A percentile compares a stretch with the other conserved stretches of the same genome.
Conservation (phyloP, 2,329 filamentous ascomycete species). For the Aspergillus niger region DNA sequence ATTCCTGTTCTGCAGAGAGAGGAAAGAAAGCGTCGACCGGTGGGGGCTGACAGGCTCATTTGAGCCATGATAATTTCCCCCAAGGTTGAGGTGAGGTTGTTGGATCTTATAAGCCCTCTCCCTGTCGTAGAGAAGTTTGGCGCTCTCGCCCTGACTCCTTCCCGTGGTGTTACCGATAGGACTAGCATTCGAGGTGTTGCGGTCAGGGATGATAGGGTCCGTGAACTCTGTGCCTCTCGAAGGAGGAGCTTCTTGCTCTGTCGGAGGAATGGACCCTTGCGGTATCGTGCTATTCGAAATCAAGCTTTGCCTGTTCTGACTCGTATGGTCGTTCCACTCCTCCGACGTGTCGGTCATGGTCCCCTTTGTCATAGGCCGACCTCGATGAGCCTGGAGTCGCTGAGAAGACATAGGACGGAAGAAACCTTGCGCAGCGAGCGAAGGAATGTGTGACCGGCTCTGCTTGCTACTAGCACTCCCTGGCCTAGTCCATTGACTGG, state of each 20-base stretch:
- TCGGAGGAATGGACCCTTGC: constrained; percentile 37
- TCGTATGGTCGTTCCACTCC: constrained; percentile 48
- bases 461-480: constrained; percentile 64
- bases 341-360: constrained; percentile 40
- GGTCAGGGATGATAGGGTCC: constrained; percentile 70
- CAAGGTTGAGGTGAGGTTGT: constrained; percentile 58
- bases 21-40: constrained; percentile 76
- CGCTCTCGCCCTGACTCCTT: constrained; percentile 73
- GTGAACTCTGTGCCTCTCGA: constrained; percentile 82
- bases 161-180: constrained; percentile 62
- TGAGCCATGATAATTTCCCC: constrained; percentile 59
- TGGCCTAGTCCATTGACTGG: constrained; percentile 53
- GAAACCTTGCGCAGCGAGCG: constrained; percentile 85
- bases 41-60: constrained; percentile 60
- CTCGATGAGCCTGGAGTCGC: constrained; percentile 85
- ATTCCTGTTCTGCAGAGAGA: constrained; percentile 60
- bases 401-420: constrained; percentile 97
- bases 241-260: constrained; percentile 60
- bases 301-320: constrained; percentile 60
- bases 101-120: constrained; percentile 40
- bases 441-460: constrained; percentile 85
- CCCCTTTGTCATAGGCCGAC: constrained; percentile 47
- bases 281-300: constrained; percentile 55
- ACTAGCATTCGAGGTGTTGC: constrained; percentile 72
- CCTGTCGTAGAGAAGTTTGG: constrained; percentile 69